Conservation (phyloP, 1,284 basidiomycete genomes). For the Cerioporus squamosus region DNA sequence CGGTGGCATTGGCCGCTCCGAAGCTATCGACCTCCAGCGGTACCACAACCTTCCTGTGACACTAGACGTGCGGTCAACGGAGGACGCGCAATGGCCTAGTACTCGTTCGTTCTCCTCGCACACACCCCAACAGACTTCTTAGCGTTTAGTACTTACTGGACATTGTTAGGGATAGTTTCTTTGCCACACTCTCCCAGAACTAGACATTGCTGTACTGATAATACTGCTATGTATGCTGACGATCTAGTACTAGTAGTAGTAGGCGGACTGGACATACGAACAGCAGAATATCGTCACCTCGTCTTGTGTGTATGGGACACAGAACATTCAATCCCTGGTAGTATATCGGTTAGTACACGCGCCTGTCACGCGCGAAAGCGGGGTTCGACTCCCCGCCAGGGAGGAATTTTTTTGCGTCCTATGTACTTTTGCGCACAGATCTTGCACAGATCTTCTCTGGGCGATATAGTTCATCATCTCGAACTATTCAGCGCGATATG, state of each 20-base stretch:
- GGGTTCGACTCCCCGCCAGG: constrained; percentile 49
- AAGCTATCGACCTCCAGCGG: constrained; percentile 70
- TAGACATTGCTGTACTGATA: background rate
- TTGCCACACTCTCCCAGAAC: background rate
- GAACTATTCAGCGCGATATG: background rate
- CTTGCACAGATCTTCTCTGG: too few relatives aligned
- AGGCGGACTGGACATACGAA: too few relatives aligned
- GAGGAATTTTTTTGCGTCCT: constrained; percentile 21
- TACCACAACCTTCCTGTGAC: constrained; percentile 71
- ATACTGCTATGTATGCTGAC: background rate
- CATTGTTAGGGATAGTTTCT: background rate
- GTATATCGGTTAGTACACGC: constrained; percentile 17
- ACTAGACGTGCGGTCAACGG: constrained; percentile 64
- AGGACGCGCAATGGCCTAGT: constrained; percentile 38
- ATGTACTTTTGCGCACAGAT: too few relatives aligned
- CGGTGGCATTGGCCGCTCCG: constrained; percentile 70
- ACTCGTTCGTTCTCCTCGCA: constrained; percentile 11
- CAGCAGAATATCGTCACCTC: too few relatives aligned
- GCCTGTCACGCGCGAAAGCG: constrained; percentile 41
- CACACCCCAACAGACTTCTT: constrained; percentile 3
- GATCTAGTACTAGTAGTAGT: too few relatives aligned
- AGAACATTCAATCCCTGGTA: background rate
- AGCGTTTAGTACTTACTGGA: background rate
- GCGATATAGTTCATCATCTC: too few relatives aligned
- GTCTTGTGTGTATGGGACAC: too few relatives aligned